Evolutionary conservation across 306 rosid species (phyloP), one percentile per base, ranked within the genome.

Genomic region (Trifolium fragiferum): DNA sequence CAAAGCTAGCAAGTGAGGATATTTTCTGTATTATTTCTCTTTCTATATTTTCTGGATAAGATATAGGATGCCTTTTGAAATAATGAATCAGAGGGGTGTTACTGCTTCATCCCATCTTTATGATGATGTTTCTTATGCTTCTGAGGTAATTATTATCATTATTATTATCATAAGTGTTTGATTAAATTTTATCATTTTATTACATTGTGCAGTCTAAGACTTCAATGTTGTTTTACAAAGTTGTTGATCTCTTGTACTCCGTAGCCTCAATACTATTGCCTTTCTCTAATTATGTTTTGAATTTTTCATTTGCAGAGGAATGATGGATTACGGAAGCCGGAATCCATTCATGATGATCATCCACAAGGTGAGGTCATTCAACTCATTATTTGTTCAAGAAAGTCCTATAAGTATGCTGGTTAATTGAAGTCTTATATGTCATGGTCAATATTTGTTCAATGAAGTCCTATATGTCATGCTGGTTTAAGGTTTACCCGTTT

Each of bases 41-140:
- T 82, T 72, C 16, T 25, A 46, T 27, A 50, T 64, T 75, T 76
- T 68, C 74, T 51, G 78, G 82, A 80, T 76, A 71, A 78, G 77
- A 80, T 75, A 78, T 82, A 80, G 84, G 72, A 91, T 91, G 97
- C 92, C 92, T 81, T 91, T 82, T 76, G 90, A 91, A 83, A 37
- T 87, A 61, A 86, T 80, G 91, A 89, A 86, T 66, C 88, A 86
- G 69, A 84, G 90, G 81, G 87, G 87, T 49, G 86, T 81, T 35
- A 63, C 92, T 61, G 84, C 88, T 82, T 79, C 94, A 47, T 70
- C 94, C 23, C 94, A 78, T 76, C 78, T 77, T 75, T 91, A 76
- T 79, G 92, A 85, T 62, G 97, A 87, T 59, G 53, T 84, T 44
- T 70, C 86, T 70, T 86, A 82, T 84, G 68, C 86, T 76, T 80